phyloP scores from a whole-genome alignment of 169 alveolate genomes.

The Babesia sp. region DNA sequence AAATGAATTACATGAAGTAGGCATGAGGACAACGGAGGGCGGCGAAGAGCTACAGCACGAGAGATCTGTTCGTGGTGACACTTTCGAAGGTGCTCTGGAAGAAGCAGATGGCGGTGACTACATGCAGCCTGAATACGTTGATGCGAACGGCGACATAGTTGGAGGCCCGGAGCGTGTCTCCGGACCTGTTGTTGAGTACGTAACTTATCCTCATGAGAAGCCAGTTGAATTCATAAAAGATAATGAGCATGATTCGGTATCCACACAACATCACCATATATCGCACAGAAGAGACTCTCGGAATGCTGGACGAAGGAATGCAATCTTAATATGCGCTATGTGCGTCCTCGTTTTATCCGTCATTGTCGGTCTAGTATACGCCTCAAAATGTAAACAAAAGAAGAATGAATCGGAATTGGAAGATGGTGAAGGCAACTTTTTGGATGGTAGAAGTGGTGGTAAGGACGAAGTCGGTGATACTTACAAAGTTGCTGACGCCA shows the following conservation, averaged over 20 bases:
- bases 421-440: conserved; percentile 17
- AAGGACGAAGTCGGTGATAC: conserved; percentile 48
- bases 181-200: no score
- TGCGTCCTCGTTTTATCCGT: background rate
- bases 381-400: background rate
- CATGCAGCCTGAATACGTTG: no score
- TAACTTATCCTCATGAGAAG: background rate
- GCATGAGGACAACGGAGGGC: no score
- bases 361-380: background rate
- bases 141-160: no score
- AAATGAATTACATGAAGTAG: no score
- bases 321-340: background rate
- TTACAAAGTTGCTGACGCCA: conserved; percentile 50
- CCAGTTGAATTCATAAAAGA: background rate
- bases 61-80: no score
- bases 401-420: background rate
- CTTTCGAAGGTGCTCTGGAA: no score
- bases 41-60: no score
- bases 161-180: no score
- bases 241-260: background rate
- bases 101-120: no score
- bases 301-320: background rate
- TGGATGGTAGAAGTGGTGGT: conserved; percentile 49
- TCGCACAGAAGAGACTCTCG: background rate
- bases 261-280: background rate